Evolutionary conservation across 768 basidiomycete species (phyloP), one percentile per base, ranked within the genome.

Genomic region (Russula brevipes): DNA sequence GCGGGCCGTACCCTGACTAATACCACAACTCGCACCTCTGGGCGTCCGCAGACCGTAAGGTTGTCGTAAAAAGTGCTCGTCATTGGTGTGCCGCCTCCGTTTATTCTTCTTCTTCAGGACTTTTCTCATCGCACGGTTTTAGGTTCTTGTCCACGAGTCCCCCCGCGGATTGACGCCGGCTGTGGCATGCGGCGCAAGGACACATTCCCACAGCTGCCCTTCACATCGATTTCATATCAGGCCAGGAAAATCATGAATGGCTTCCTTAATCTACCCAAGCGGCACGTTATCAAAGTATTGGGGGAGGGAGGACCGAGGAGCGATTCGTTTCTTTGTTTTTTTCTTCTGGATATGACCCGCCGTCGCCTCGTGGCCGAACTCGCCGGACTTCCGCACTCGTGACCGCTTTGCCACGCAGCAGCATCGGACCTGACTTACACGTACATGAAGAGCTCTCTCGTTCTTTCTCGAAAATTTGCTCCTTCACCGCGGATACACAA

Each of bases 321-420:
- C 24, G 24, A 24, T 24, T 11, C 35, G 50, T 16, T 63, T 41
- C 44, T 49, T 31, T 58, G 41, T 35, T 33, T 42, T 49, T 31
- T 58, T 42, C 24, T 33, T 41, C 44, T 38, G 3, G 24, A 49
- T 46, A 14, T 52, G 39, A 36, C 36, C 24, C 9, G 38, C 38
- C 12, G 30, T 17, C 17, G 62, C 62, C 62, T 63, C 62, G 57
- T 59, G 62, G 51, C 57, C 62, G 57, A 49, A 51, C 38, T 58
- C 41, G 36, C 56, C 61, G 56, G 54, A 46, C 11, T 38, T 10
- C 53, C 45, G 36, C 57, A 30, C 61, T 51, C 41, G 35, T 38
- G 56, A 39, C 19, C 19, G 4, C 11, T 57, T 57, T 31, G 55
- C 35, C 31, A 50, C n/a, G 50, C 55, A 46, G 16, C 36, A 6